Conservation (phyloP, 164 flowering plant species). For the Magnolia kwangsiensis region DNA sequence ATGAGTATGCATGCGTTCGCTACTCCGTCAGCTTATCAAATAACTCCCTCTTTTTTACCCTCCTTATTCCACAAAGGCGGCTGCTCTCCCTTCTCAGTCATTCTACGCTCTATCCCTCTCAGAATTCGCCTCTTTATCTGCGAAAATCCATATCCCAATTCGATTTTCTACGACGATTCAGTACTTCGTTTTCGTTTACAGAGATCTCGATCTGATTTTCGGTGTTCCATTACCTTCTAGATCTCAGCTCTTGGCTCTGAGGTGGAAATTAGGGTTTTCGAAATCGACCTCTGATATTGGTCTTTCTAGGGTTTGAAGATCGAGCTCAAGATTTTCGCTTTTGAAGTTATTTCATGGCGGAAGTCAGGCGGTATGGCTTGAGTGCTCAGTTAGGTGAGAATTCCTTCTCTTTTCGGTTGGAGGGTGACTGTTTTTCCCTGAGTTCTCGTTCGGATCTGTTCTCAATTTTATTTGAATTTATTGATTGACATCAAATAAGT, state of each 20-base stretch:
- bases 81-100: background rate
- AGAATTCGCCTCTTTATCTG: background rate
- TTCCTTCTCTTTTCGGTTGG: background rate
- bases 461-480: background rate
- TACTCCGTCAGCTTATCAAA: background rate
- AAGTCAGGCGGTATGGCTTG: slow-evolving; percentile 36
- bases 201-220: slow-evolving; percentile 1
- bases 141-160: background rate
- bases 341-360: slow-evolving; percentile 32
- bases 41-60: background rate
- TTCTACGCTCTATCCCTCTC: background rate
- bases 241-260: background rate
- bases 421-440: background rate
- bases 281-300: background rate
- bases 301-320: slow-evolving; percentile 5
- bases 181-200: background rate
- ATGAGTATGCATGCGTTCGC: background rate
- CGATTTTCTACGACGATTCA: background rate
- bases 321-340: background rate
- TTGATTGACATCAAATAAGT: background rate
- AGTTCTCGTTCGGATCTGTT: background rate
- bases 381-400: slow-evolving; percentile 40
- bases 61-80: background rate
- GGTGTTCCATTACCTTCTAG: background rate
- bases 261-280: background rate